Evolutionary conservation across 176 grass and related monocot species (phyloP).

Genomic region (Musa beccarii): DNA sequence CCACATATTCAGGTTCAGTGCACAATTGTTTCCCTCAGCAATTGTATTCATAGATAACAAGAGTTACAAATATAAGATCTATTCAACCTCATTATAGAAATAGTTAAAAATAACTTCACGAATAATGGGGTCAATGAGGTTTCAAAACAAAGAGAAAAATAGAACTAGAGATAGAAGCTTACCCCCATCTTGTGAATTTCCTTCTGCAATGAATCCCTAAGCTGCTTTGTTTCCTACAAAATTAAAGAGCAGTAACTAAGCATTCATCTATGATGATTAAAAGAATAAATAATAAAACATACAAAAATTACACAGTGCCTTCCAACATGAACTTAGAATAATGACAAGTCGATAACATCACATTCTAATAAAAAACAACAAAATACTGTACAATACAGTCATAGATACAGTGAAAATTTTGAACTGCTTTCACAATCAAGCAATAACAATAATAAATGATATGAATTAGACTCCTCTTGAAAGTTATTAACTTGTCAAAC

Average conservation of each 20-base stretch:
- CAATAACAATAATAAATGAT: background rate
- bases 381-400: background rate
- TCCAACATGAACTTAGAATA: background rate
- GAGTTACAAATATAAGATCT: too few species aligned
- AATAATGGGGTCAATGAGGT: too few species aligned
- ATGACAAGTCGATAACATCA: background rate
- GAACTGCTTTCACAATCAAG: background rate
- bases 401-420: background rate
- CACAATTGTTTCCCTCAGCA: too few species aligned
- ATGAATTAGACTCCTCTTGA: background rate
- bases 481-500: background rate
- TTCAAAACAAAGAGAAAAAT: background rate
- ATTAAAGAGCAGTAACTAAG: background rate
- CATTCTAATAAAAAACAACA: background rate
- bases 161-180: conserved; percentile 8
- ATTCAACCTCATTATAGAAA: too few species aligned
- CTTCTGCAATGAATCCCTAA: conserved; percentile 58
- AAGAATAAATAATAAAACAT: background rate
- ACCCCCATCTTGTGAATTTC: conserved; percentile 66
- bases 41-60: too few species aligned
- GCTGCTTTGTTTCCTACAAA: conserved; percentile 69
- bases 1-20: too few species aligned
- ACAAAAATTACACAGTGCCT: background rate
- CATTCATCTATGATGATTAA: background rate
- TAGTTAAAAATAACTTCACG: too few species aligned